These are phyloP conservation scores for Thyridium curvatum DNA, from an alignment of 2,329 filamentous ascomycete species.

Conservation along the genomic window DNA sequence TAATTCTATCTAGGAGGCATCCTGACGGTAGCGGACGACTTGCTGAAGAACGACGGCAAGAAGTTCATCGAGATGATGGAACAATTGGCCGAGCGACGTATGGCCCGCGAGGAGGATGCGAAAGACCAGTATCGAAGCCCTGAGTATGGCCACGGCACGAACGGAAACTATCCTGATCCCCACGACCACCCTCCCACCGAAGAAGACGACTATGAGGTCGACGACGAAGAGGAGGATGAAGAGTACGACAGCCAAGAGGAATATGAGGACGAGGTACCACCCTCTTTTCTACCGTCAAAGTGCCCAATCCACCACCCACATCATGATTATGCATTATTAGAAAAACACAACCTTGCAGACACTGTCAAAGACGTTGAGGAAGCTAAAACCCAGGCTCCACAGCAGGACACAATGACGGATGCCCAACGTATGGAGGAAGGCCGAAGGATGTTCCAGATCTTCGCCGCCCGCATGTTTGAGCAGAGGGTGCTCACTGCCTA, in stretches of 20 bases:
- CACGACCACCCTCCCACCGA: slow-evolving; percentile 73
- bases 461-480: slow-evolving; percentile 98
- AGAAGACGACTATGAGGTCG: slow-evolving; percentile 36
- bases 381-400: slow-evolving; percentile 27
- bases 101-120: slow-evolving; percentile 93
- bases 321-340: slow-evolving; percentile 23
- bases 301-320: slow-evolving; percentile 8
- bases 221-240: slow-evolving; percentile 47
- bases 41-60: slow-evolving; percentile 97
- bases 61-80: slow-evolving; percentile 99
- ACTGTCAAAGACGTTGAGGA: neutral
- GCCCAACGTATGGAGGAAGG: slow-evolving; percentile 99
- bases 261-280: slow-evolving; percentile 59
- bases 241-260: slow-evolving; percentile 60
- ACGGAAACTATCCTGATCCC: slow-evolving; percentile 37
- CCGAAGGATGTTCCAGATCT: slow-evolving; percentile 98
- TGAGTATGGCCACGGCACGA: slow-evolving; percentile 32
- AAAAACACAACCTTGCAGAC: no score
- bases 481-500: slow-evolving; percentile 96
- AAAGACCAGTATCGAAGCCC: slow-evolving; percentile 57
- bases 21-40: slow-evolving; percentile 94
- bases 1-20: slow-evolving; percentile 71
- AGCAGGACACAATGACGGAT: slow-evolving; percentile 94
- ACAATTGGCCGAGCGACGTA: slow-evolving; percentile 91
- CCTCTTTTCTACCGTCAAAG: slow-evolving; percentile 2